Evolutionary conservation across 768 basidiomycete species (phyloP), one percentile per base, ranked within the genome.

Genomic region (Boletus patriciae): DNA sequence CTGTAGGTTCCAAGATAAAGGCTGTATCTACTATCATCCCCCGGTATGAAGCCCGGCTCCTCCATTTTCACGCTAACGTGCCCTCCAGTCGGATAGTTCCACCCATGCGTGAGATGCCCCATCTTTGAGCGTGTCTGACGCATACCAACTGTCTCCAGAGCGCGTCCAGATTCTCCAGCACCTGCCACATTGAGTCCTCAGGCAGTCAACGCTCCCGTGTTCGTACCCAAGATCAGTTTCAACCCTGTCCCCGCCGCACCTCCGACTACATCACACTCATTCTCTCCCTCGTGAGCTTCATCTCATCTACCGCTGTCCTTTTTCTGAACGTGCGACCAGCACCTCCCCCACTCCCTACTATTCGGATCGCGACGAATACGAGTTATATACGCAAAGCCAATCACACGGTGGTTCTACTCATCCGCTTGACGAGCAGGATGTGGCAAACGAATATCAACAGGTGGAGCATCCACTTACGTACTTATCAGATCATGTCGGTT

Each of bases 1-100:
- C 55, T 95, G 93, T 77, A 88, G 89, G 76, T 92, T 80, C 63
- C 84, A 94, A 73, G 88, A 90, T 66, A 90, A 90, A 75, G 90
- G 90, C 57, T 95, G 93, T 74, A 77, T 81, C 48, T 94, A 89
- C 70, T 84, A 84, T 64, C 93, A 94, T 71, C 91, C 92, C 47
- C 77, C 83, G 64, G 87, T 89, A 69, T 50, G 70, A 33, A 23
- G 33, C 11, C 59, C 45, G 46, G 48, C 46, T 54, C 46, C 16
- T 9, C 36, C 25, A 18, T 42, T 45, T 51, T 52, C 29, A 29
- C 44, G 33, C 65, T 72, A 9, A 70, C 54, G 15, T 50, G n/a
- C 21, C 23, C 50, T 12, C 52, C 44, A 72, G 70, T 42, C 52
- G 18, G 65, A 70, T 23, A 51, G 42, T 49, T 44, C 60, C 31